Percentiles rank a stretch among this genome's conserved stretches.
phyloP scores from a whole-genome alignment of 2,329 filamentous ascomycete species.

The Aspergillus tubingensis region DNA sequence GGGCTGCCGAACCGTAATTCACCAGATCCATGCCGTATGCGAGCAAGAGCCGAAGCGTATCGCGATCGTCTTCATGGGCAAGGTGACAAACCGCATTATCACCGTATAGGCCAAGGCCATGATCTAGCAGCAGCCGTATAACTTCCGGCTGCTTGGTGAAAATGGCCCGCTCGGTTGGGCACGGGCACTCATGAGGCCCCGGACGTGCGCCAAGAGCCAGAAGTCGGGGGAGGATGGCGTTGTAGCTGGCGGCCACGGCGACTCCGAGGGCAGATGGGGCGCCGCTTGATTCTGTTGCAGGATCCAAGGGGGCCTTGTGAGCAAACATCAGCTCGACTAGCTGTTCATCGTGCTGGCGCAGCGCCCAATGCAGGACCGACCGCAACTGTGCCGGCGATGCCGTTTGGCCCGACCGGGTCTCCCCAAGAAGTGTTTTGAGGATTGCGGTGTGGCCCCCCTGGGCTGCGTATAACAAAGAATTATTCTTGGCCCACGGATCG shows the following conservation, averaged over 20 bases:
- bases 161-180: slow-evolving; percentile 4
- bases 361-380: slow-evolving; percentile 9
- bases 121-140: background rate
- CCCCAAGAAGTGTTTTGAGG: background rate
- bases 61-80: background rate
- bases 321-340: slow-evolving; percentile 9
- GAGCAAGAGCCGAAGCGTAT: background rate
- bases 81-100: background rate
- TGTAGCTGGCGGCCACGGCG: background rate
- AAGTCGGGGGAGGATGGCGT: background rate
- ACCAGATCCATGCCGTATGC: background rate
- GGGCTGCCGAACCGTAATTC: background rate
- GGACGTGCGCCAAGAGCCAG: background rate
- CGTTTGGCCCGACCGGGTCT: background rate
- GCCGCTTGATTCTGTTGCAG: background rate
- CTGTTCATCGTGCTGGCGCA: background rate
- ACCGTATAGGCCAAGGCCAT: background rate
- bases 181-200: background rate
- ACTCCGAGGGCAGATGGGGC: background rate
- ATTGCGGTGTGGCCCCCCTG: background rate
- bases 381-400: slow-evolving; percentile 2
- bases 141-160: background rate
- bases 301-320: background rate
- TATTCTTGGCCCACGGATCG: background rate
- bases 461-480: background rate